Evolutionary conservation across 768 basidiomycete species (phyloP), one percentile per base, ranked within the genome.

Genomic region (Tricholomella constricta): DNA sequence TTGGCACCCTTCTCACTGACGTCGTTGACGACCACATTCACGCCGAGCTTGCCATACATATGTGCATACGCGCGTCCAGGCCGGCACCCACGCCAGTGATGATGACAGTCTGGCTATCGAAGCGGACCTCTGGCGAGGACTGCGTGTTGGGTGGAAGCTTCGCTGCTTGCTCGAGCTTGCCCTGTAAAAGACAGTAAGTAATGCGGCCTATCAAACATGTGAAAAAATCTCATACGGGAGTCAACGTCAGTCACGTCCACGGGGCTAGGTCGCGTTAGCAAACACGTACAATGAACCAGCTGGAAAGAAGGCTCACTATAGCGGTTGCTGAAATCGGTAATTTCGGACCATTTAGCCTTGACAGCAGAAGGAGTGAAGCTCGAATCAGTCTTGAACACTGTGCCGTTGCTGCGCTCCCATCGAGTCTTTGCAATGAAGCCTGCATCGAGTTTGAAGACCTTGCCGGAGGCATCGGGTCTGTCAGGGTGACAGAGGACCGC

Each of bases 21-120:
- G 63, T 99, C 97, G 67, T 98, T 99, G 37, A 98, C 84, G 40
- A 98, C 90, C 27, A 99, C 91, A 62, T 97, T 97, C 9, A 93
- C 96, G n/a, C 97, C 96, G 8, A 95, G 84, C 48, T 82, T 85
- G 22, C 81, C 91, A 65, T 89, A 98, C 90, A 98, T 91, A 37
- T 88, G 78, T 0, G 97, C 91, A 65, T 98, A 97, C 2, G 84
- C 82, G 25, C 97, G 86, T 15, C 97, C 26, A 99, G 84, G 47
- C 96, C 97, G 23, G 89, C 92, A 36, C 96, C 96, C 6, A 94
- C 91, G 32, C 96, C 97, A 2, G 97, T 98, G 60, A 98, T 81
- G 62, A 99, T 85, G 54, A 90, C 91, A 10, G 94, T 96, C 75
- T 98, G 88, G 14, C 85, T 89, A 54, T 91, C 89, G 66, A 89